A percentile compares a stretch with the other conserved stretches of the same genome.
phyloP scores from a whole-genome alignment of 23 red algal species.

The Rhodosorus marinus region DNA sequence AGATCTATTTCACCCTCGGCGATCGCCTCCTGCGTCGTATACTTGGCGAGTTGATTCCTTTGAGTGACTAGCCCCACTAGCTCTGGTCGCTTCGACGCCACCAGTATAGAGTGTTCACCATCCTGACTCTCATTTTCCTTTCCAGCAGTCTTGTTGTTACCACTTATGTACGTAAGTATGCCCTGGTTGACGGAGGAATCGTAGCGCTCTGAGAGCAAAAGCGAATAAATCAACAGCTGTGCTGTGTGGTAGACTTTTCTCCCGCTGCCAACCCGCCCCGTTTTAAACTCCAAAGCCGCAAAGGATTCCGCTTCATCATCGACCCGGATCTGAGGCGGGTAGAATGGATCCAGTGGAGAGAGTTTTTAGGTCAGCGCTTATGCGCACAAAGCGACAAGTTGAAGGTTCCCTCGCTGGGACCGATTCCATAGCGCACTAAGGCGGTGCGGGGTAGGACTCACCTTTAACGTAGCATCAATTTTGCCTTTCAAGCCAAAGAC shows the following conservation, averaged over 20 bases:
- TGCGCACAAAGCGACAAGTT: no score
- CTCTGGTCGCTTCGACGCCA: conserved; percentile 7
- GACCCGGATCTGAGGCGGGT: neutral
- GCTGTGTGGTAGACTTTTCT: conserved; percentile 4
- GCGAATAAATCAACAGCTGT: conserved; percentile 16
- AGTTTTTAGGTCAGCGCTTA: no score
- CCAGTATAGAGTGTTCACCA: neutral
- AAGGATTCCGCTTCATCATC: neutral
- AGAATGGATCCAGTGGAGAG: no score
- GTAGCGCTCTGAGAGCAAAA: conserved; percentile 25
- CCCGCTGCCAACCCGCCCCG: neutral
- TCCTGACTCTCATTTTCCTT: no score
- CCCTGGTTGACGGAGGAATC: neutral
- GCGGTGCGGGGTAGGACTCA: no score
- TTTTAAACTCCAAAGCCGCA: conserved; percentile 21
- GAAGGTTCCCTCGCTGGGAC: no score
- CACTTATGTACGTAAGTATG: conserved; percentile 9
- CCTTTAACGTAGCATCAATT: conserved; percentile 51
- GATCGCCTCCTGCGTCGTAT: no score
- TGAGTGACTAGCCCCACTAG: conserved; percentile 5
- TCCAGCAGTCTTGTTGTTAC: neutral
- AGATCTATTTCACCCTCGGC: no score
- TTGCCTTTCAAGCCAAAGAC: conserved; percentile 80
- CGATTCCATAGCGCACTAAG: no score
- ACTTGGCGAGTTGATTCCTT: conserved; percentile 8